Evolutionary conservation across 176 grass and related monocot species (phyloP).

Genomic region (Cenchrus americanus): DNA sequence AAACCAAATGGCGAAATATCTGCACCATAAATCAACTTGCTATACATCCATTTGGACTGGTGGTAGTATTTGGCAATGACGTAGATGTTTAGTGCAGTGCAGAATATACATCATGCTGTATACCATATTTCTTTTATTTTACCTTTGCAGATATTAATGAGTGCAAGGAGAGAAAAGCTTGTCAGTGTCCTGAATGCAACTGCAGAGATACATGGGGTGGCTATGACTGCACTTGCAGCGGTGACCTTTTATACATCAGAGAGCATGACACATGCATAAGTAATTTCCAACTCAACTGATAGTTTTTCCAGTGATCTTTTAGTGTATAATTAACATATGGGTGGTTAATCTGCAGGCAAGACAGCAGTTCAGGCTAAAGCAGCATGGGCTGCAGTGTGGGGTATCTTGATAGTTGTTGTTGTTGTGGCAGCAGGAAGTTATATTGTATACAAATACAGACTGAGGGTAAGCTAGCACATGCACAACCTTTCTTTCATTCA

Average conservation of each 20-base stretch:
- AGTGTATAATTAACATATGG: constrained; percentile 20
- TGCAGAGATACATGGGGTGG: constrained; percentile 77
- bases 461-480: constrained; percentile 61
- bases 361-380: constrained; percentile 61
- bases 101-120: neutral
- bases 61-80: neutral
- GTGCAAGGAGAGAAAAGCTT: constrained; percentile 72
- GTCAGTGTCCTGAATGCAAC: constrained; percentile 64
- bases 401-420: constrained; percentile 52
- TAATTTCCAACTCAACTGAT: constrained; percentile 28
- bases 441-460: constrained; percentile 77
- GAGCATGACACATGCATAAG: constrained; percentile 77
- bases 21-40: neutral
- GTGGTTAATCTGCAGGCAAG: constrained; percentile 58
- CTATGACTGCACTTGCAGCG: constrained; percentile 67
- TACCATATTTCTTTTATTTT: constrained; percentile 21
- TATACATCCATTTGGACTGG: neutral
- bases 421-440: constrained; percentile 58
- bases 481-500: constrained; percentile 6
- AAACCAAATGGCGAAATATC: neutral
- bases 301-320: neutral
- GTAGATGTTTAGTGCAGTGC: constrained; percentile 22
- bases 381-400: constrained; percentile 78
- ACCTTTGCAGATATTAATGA: constrained; percentile 62
- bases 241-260: constrained; percentile 66